These are phyloP conservation scores for Trichosanthes truncata DNA, from an alignment of 306 rosid species.

Conservation along the genomic window DNA sequence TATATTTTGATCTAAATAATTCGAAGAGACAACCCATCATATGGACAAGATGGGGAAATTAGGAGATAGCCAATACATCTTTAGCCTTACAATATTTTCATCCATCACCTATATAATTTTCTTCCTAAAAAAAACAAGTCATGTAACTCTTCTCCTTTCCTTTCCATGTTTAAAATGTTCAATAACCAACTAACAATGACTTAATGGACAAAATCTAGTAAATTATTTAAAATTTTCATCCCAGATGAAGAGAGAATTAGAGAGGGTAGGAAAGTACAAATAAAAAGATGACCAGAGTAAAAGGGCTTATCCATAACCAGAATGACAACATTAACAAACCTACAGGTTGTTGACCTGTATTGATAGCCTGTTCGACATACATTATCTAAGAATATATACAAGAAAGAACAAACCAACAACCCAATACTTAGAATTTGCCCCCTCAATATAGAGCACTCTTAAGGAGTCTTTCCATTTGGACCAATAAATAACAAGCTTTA, in stretches of 20 bases:
- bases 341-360: conserved; percentile 40
- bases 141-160: neutral
- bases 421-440: conserved; percentile 23
- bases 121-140: neutral
- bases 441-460: conserved; percentile 12
- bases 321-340: conserved; percentile 32
- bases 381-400: conserved; percentile 43
- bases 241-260: neutral
- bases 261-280: neutral
- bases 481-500: conserved; percentile 14
- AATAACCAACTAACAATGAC: neutral
- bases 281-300: conserved; percentile 14
- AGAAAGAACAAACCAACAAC: conserved; percentile 38
- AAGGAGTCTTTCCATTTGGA: conserved; percentile 28
- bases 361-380: neutral
- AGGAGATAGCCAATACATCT: neutral
- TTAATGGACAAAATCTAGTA: neutral
- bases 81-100: neutral
- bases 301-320: conserved; percentile 42
- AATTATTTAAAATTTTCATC: neutral
- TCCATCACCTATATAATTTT: neutral
- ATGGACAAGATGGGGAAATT: neutral
- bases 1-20: neutral
- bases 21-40: neutral
- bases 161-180: neutral